These are phyloP conservation scores for Epichloe coenophiala DNA, from an alignment of 2,329 filamentous ascomycete genomes.

Conservation along the genomic window DNA sequence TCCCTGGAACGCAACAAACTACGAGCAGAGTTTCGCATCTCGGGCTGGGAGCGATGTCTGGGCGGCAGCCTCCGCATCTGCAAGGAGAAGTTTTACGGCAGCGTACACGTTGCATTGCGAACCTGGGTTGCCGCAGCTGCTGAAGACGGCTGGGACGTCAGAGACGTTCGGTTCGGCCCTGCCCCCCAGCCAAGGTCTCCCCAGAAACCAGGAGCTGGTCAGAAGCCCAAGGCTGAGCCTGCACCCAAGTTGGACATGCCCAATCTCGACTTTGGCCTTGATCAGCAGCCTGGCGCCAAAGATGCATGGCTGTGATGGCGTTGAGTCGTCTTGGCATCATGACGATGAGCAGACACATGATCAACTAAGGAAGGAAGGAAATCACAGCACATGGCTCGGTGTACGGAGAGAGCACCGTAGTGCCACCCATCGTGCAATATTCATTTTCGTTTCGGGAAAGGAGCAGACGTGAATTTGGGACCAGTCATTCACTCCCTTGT, in stretches of 20 bases:
- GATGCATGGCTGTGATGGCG: conserved; percentile 18
- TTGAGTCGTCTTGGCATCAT: background rate
- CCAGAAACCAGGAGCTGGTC: conserved; percentile 20
- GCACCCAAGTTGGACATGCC: conserved; percentile 50
- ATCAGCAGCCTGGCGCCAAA: conserved; percentile 16
- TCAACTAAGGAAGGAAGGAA: background rate
- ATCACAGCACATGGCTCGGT: background rate
- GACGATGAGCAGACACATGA: too few relatives aligned
- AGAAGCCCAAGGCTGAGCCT: conserved; percentile 36
- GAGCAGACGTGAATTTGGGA: background rate
- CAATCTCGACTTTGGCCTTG: conserved; percentile 36
- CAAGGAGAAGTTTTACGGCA: conserved; percentile 95
- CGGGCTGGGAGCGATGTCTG: conserved; percentile 84
- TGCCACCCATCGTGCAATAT: background rate
- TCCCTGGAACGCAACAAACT: conserved; percentile 59
- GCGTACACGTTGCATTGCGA: conserved; percentile 75
- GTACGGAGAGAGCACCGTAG: background rate
- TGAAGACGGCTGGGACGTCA: conserved; percentile 80
- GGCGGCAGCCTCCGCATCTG: conserved; percentile 74
- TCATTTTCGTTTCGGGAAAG: background rate
- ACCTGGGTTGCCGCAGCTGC: conserved; percentile 81
- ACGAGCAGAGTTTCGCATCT: conserved; percentile 64
- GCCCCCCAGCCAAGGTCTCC: conserved; percentile 17
- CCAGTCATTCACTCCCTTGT: conserved; percentile 3
- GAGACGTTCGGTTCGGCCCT: conserved; percentile 65